Evolutionary conservation across 2,329 filamentous ascomycete species (phyloP), one percentile per base, ranked within the genome.

Genomic region (Sporothrix brasiliensis): DNA sequence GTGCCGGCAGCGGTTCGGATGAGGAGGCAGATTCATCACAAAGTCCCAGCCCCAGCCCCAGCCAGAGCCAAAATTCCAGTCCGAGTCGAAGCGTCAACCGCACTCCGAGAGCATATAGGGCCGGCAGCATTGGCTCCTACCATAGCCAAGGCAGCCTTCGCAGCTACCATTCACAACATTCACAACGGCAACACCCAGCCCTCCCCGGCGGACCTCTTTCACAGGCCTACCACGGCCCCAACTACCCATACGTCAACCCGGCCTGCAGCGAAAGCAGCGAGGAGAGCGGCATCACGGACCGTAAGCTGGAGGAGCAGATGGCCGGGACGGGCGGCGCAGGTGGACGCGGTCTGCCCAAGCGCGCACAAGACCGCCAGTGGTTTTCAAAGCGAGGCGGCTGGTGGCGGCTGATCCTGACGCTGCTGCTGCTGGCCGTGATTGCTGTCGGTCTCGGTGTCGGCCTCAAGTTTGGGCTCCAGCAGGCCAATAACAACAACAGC

Each of bases 371-470:
- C n/a, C 70, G 69, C 13, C 65, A 60, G 11, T 75, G 76, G 74
- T 69, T 74, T 16, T 69, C 73, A 0, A 71, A 73, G 44, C 73
- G 77, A 30, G 76, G 78, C 4, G 75, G 79, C 1, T 80, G 80
- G 76, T 80, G 76, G n/a, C 74, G 81, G 13, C 65, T 81, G 50
- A 71, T 74, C 0, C 58, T 80, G 10, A 68, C 78, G 2, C 52
- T 77, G 0, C 69, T 78, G 10, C 34, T 82, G 3, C 56, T 79
- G 14, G 63, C 79, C 7, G 73, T 77, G 6, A 70, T 81, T 56
- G 74, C 79, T 9, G 75, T 82, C 4, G 82, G 77, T 0, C 70
- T 84, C 44, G 78, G 79, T 0, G 76, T 82, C 41, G 83, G 82
- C 0, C 74, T 84, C 39, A 77, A 79, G 0, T 67, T 83, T 49